phyloP scores from a whole-genome alignment of 2,329 filamentous ascomycete genomes.

The Exutisphaerella laricina region DNA sequence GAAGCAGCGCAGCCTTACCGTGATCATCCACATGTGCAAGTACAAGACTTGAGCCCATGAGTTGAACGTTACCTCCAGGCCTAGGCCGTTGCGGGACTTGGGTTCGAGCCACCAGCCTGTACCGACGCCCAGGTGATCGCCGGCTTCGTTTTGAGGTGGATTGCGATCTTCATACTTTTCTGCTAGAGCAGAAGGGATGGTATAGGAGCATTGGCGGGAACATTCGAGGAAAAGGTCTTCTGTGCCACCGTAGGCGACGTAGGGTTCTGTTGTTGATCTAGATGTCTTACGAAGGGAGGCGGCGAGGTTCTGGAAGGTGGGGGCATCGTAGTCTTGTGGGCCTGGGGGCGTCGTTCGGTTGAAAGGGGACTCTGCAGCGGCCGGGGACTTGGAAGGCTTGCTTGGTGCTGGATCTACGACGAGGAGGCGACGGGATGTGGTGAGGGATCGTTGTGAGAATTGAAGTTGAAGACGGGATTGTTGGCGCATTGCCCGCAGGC shows the following conservation, averaged over 20 bases:
- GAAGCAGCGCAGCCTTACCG: constrained; percentile 75
- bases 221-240: constrained; percentile 74
- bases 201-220: constrained; percentile 67
- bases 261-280: constrained; percentile 54
- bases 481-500: constrained; percentile 22
- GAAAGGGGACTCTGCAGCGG: background rate
- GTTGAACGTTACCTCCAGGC: constrained; percentile 79
- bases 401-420: constrained; percentile 7
- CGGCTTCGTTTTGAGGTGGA: constrained; percentile 66
- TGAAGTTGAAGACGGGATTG: constrained; percentile 5
- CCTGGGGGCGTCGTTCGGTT: constrained; percentile 13
- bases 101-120: constrained; percentile 72
- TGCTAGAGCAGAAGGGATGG: constrained; percentile 58
- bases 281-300: constrained; percentile 21
- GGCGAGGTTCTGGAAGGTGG: constrained; percentile 24
- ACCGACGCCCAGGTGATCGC: constrained; percentile 74
- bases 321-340: constrained; percentile 10
- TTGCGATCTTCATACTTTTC: constrained; percentile 54
- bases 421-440: constrained; percentile 5
- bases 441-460: constrained; percentile 7
- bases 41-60: constrained; percentile 96
- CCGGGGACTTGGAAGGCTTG: background rate
- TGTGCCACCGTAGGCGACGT: constrained; percentile 73
- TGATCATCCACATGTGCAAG: constrained; percentile 90
- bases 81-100: constrained; percentile 44